phyloP scores from a whole-genome alignment of 1,284 basidiomycete genomes.

The Cryptococcus wingfieldii region DNA sequence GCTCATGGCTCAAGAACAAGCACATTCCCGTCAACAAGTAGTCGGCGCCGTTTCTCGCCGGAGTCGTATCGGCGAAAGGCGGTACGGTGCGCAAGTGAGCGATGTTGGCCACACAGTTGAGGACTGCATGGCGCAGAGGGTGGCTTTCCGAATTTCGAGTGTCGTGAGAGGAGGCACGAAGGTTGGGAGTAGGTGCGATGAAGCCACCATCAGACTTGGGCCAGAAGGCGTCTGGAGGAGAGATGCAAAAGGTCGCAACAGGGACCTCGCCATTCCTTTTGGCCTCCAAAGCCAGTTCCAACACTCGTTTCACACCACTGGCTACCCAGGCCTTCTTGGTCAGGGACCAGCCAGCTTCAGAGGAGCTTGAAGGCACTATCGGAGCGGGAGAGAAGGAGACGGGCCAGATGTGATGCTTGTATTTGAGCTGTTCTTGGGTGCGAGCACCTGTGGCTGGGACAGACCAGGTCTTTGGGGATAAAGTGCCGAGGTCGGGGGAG shows the following conservation, averaged over 20 bases:
- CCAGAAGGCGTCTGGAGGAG: constrained; percentile 55
- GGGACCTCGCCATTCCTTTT: constrained; percentile 62
- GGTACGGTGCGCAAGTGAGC: constrained; percentile 53
- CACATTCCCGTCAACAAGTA: constrained; percentile 79
- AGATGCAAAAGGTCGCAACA: constrained; percentile 68
- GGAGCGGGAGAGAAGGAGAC: constrained; percentile 69
- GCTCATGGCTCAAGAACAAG: constrained; percentile 86
- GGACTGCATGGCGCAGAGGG: constrained; percentile 74
- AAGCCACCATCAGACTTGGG: constrained; percentile 50
- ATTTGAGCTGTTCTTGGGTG: constrained; percentile 61
- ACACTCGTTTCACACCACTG: constrained; percentile 59
- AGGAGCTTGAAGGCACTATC: constrained; percentile 55
- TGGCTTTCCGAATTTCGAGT: constrained; percentile 63
- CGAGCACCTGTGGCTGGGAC: constrained; percentile 72
- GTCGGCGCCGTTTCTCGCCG: constrained; percentile 60
- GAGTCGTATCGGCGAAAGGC: constrained; percentile 39
- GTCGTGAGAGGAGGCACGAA: constrained; percentile 57
- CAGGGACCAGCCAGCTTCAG: constrained; percentile 57
- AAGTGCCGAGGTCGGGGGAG: constrained; percentile 49
- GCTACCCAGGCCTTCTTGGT: constrained; percentile 66
- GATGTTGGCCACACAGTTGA: constrained; percentile 65
- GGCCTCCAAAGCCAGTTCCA: constrained; percentile 56
- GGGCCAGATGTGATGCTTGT: constrained; percentile 74
- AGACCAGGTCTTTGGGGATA: constrained; percentile 55
- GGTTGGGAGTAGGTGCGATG: constrained; percentile 48